Evolutionary conservation across 139 green algal genomes (phyloP).

Genomic region (Chlorella vulgaris): DNA sequence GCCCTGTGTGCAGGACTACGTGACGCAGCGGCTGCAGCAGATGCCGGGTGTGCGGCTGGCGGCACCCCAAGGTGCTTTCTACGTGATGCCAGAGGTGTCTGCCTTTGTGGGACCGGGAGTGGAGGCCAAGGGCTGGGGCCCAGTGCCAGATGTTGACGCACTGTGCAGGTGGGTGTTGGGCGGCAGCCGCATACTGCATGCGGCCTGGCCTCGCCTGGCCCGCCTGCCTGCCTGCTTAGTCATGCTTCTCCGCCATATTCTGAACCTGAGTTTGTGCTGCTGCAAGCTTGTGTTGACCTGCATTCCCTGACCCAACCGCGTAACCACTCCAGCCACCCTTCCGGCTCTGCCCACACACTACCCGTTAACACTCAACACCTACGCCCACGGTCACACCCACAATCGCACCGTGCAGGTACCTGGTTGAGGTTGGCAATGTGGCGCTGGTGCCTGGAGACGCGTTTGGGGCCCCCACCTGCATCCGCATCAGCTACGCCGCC

Average conservation of each 20-base stretch:
- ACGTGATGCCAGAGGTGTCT: constrained; percentile 90
- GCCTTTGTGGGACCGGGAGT: constrained; percentile 76
- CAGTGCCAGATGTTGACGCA: constrained; percentile 80
- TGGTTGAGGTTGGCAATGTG: constrained; percentile 72
- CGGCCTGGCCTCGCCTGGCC: neutral
- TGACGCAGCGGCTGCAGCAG: constrained; percentile 64
- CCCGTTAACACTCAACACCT: neutral
- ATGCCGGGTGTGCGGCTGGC: constrained; percentile 81
- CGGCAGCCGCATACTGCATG: neutral
- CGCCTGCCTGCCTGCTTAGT: no score
- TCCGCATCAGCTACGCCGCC: constrained; percentile 95
- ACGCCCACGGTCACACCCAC: neutral
- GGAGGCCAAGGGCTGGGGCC: constrained; percentile 70
- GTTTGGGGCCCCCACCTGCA: constrained; percentile 87
- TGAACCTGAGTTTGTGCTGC: no score
- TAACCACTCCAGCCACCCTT: no score
- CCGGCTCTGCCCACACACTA: no score
- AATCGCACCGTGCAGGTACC: no score
- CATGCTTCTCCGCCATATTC: no score
- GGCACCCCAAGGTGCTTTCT: constrained; percentile 90
- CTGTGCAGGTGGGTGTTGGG: constrained; percentile 74
- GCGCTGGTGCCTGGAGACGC: constrained; percentile 94
- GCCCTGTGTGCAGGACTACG: constrained; percentile 61
- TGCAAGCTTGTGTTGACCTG: no score
- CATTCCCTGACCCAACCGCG: no score